Evolutionary conservation across 805 yeast genomes (phyloP), one percentile per base, ranked within the genome.

Genomic region (Hagleromyces aurorensis): DNA sequence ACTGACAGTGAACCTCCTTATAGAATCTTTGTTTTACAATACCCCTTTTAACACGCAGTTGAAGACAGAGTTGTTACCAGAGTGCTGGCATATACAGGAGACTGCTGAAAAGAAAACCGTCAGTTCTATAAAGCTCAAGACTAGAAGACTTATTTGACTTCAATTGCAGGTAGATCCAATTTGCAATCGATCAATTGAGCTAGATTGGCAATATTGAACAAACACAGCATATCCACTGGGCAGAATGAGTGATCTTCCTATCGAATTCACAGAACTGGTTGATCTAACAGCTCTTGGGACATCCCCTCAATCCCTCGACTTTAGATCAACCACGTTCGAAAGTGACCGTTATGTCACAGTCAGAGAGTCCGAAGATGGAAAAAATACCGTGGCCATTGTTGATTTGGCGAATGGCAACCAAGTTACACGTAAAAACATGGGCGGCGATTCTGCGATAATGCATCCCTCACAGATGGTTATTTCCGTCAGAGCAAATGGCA

Each of bases 381-480:
- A 89, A 38, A 87, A 85, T 61, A 70, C 91, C n/a, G 97, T 93
- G 31, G 95, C 95, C 24, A 91, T 91, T 48, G 74, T 91, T 40
- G 93, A 91, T 54, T 68, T 91, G 50, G 69, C 73, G 41, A 76
- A 82, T 53, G 75, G 75, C 64, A 83, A 83, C 60, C 71, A 74
- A 46, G 75, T 87, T 37, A 79, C 82, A 13, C 77, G 93, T 53
- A 89, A 91, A 61, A 81, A 83, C 57, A 91, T 91, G 95, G 72
- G 83, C 33, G 99, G 98, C 25, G 99, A 91, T 61, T 82, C 86
- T 40, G 97, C 96, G 29, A 91, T 91, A 54, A 78, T 91, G 91
- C 93, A 86, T 59, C 97, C 98, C 19, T 52, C 62, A n/a, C 75
- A 79, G 57, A 76, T 80, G 60, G 85, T 87, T 40, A 86, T 91